These are phyloP conservation scores for Phytophthora pisi DNA, from an alignment of 352 stramenopile genomes.

Conservation along the genomic window DNA sequence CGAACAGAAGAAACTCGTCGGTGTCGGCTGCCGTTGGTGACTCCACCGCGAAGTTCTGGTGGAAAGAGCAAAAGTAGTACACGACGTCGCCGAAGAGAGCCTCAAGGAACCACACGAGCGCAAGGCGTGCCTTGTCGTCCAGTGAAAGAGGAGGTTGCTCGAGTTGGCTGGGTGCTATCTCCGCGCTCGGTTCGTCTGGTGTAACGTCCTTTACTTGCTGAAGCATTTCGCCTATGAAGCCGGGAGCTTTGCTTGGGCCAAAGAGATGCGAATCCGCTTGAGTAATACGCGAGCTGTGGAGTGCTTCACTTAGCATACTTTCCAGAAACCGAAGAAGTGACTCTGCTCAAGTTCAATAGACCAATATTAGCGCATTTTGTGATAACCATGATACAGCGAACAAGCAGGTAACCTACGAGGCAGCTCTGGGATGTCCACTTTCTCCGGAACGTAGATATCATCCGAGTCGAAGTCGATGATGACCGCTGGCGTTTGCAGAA, in stretches of 20 bases:
- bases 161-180: neutral
- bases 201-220: neutral
- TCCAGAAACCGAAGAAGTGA: slow-evolving; percentile 61
- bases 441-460: slow-evolving; percentile 70
- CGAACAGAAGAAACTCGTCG: slow-evolving; percentile 59
- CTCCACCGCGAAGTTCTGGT: slow-evolving; percentile 39
- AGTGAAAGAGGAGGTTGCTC: slow-evolving; percentile 11
- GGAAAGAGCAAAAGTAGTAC: slow-evolving; percentile 69
- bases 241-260: slow-evolving; percentile 19
- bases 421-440: slow-evolving; percentile 68
- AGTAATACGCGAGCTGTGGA: slow-evolving; percentile 41
- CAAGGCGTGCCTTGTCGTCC: slow-evolving; percentile 42
- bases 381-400: neutral
- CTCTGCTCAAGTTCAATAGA: slow-evolving; percentile 38
- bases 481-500: slow-evolving; percentile 55
- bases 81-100: slow-evolving; percentile 65
- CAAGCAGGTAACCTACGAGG: slow-evolving; percentile 46
- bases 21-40: neutral
- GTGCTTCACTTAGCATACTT: slow-evolving; percentile 43
- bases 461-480: slow-evolving; percentile 76
- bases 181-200: slow-evolving; percentile 6
- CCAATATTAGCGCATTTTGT: slow-evolving; percentile 3
- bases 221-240: slow-evolving; percentile 44
- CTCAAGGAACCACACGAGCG: slow-evolving; percentile 64
- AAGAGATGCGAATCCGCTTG: slow-evolving; percentile 65